Evolutionary conservation across 2,329 filamentous ascomycete species (phyloP), one percentile per base, ranked within the genome.

Genomic region (Tolypocladium paradoxum): DNA sequence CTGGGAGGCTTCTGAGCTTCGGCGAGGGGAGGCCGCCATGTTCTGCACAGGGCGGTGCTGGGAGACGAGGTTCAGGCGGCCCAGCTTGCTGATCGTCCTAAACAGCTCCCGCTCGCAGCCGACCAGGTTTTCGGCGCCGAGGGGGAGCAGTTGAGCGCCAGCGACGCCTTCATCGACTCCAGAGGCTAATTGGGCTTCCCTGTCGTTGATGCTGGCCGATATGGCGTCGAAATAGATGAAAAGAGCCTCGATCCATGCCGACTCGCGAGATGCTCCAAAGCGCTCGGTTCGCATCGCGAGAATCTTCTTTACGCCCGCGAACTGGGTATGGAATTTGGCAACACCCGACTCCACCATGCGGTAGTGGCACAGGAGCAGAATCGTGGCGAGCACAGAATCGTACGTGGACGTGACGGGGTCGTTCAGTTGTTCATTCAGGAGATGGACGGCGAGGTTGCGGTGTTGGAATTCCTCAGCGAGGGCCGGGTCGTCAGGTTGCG

Each of bases 161-260:
- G 74, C 64, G 48, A 70, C 63, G 18, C 74, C 65, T 11, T 72
- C 88, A 60, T 87, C 79, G 62, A 88, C 83, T 31, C 81, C 76
- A 14, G 82, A 79, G 57, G 83, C 76, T 20, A 96, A 80, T 67
- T 95, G 89, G 33, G 88, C 83, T 69, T 96, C 91, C 50, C 91
- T 83, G 68, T 96, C 88, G 61, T 96, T 96, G 65, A 95, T 89
- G 51, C 87, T 91, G 38, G 89, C 89, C 0, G 90, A 90, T 72
- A 96, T 89, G 53, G 91, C 89, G 67, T 96, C 92, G 65, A 95
- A 95, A 77, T 92, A 95, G 35, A 89, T 93, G 64, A 96, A 96
- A 60, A 96, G 83, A 43, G 89, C 84, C 62, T 95, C 88, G 74
- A 96, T 92, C 91, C 91, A 96, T 14, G 84, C 82, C 54, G 89